Conservation (phyloP, 805 yeast species). For the Candida ipomoeae region DNA sequence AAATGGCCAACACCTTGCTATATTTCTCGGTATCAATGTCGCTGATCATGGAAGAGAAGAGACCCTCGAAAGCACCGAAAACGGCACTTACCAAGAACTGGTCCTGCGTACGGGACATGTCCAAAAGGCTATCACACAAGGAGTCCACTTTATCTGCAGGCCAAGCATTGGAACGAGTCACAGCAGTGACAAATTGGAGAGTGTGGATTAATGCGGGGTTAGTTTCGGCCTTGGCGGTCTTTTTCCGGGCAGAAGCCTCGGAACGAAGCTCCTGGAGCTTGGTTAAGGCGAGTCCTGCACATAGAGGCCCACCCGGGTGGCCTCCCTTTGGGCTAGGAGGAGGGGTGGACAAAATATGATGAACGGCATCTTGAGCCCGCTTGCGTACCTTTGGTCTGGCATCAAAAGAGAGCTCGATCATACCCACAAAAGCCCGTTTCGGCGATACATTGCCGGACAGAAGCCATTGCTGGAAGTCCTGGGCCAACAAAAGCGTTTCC, state of each 20-base stretch:
- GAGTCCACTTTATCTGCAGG: constrained; percentile 64
- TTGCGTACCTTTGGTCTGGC: constrained; percentile 93
- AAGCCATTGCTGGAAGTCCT: constrained; percentile 76
- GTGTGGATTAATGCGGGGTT: constrained; percentile 65
- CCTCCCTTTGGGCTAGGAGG: constrained; percentile 75
- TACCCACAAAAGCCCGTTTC: constrained; percentile 71
- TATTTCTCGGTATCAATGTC: constrained; percentile 62
- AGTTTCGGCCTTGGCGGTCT: constrained; percentile 43
- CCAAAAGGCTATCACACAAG: constrained; percentile 72
- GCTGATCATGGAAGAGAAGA: constrained; percentile 62
- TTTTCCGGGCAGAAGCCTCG: constrained; percentile 29
- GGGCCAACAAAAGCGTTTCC: constrained; percentile 73
- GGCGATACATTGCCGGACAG: constrained; percentile 61
- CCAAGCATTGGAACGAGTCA: constrained; percentile 79
- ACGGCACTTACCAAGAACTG: constrained; percentile 80
- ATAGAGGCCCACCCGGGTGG: constrained; percentile 70
- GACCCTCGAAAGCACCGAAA: constrained; percentile 77
- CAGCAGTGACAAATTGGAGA: constrained; percentile 68
- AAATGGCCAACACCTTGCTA: constrained; percentile 58
- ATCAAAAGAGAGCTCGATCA: constrained; percentile 75
- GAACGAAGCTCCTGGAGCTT: constrained; percentile 44
- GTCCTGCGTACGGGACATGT: constrained; percentile 75
- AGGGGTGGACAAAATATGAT: constrained; percentile 54
- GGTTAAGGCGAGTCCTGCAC: constrained; percentile 65
- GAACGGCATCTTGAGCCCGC: constrained; percentile 90